These are phyloP conservation scores for Eremothecium cymbalariae DNA, from an alignment of 1,139 yeast genomes.

Conservation along the genomic window DNA sequence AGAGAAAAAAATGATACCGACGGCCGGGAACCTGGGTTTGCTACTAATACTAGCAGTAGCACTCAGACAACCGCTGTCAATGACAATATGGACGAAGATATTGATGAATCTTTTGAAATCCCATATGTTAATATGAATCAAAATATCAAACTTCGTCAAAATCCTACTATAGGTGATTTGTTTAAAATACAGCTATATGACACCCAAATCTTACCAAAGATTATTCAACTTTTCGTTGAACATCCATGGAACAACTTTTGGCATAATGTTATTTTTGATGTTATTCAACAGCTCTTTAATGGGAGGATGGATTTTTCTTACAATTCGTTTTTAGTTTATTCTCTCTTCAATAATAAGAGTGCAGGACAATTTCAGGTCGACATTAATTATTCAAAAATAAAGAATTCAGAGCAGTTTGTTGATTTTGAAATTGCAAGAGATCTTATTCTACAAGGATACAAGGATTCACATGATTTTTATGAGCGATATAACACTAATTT, in stretches of 20 bases:
- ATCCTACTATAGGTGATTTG: conserved; percentile 84
- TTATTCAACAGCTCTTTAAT: conserved; percentile 89
- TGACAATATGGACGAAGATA: conserved; percentile 21
- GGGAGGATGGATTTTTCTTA: conserved; percentile 93
- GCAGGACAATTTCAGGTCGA: conserved; percentile 20
- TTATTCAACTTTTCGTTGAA: conserved; percentile 73
- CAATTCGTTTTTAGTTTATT: conserved; percentile 63
- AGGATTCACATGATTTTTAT: conserved; percentile 57
- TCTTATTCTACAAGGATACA: conserved; percentile 76
- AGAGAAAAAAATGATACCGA: conserved; percentile 7
- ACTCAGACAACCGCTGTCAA: conserved; percentile 6
- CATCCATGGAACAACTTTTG: conserved; percentile 98
- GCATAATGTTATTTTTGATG: conserved; percentile 95
- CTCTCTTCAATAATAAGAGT: conserved; percentile 26
- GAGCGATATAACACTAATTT: conserved; percentile 64
- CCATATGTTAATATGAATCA: conserved; percentile 52
- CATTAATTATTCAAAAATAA: conserved; percentile 4
- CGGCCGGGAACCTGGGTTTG: not conserved
- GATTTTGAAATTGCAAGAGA: conserved; percentile 70
- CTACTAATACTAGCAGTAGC: conserved; percentile 1
- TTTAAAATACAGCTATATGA: conserved; percentile 82
- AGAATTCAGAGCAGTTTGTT: conserved; percentile 2
- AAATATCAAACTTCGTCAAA: conserved; percentile 46
- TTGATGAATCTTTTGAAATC: conserved; percentile 40
- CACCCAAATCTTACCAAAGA: conserved; percentile 67